Base-by-base conservation (phyloP, 140 eudicot species). In the Flaveria floridana region DNA sequence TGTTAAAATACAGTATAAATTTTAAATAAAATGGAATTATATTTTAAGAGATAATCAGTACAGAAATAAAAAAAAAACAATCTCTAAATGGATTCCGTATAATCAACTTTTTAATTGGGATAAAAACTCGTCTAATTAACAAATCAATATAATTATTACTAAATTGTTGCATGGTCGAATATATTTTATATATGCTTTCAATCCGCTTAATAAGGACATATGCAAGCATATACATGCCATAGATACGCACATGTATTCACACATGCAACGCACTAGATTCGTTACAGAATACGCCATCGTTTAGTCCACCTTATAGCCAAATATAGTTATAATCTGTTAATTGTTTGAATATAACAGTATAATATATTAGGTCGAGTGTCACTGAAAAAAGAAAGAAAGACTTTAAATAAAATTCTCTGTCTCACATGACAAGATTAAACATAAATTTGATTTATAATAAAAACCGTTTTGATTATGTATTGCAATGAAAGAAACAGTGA, bases 221-320 rank as follows among this genome's bases (percentile, higher is more conserved):
- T 63, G 23, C 7, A 63, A 28, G 46, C 12, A 63, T 30, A 65
- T 37, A 37, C 70, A 65, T 65, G 19, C 18, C 39, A 59, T 10
- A 59, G 39, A 59, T 21, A 59, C 39, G n/a, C 65, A 63, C 18
- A 67, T 66, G 30, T 42, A 4, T 41, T 3, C 18, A 4, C 72
- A 66, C 72, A 66, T 67, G 37, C 37, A 69, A 28, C 20, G 34
- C 73, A 78, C 46, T 26, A 37, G 58, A 52, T 71, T 78, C 58
- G 72, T 50, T 78, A 71, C 15, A 46, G 9, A 30, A 48, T 44
- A 70, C 56, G 19, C 9, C 42, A n/a, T 71, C 70, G 77, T 63
- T 62, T 63, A 7, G 48, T 51, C 30, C 15, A 28, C 48, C 25
- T n/a, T 18, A 42, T 34, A n/a, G 48, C 46, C 64, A 28, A 16